Evolutionary conservation across 345 rosid species (phyloP).

Genomic region (Eucalyptus erythrocorys): DNA sequence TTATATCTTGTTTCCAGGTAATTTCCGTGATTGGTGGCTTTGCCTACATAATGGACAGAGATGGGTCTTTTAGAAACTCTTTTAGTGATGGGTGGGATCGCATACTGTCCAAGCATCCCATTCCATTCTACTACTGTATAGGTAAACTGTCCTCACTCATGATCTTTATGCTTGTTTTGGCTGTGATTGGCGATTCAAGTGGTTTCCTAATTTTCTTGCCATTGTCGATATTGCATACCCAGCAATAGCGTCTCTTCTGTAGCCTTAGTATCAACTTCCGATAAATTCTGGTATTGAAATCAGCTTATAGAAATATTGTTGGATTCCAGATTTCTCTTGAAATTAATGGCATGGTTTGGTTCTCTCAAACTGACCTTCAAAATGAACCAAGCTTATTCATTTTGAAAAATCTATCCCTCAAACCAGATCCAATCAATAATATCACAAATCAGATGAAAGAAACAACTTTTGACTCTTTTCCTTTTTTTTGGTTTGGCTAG

Average conservation of each 20-base stretch:
- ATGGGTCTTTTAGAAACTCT: slow-evolving; percentile 84
- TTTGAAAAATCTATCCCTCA: neutral
- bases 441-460: neutral
- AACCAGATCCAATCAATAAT: neutral
- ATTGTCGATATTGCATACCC: neutral
- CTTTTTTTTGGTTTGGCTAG: neutral
- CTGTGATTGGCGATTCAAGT: neutral
- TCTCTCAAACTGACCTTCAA: neutral
- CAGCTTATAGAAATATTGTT: neutral
- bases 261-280: neutral
- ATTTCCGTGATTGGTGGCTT: slow-evolving; percentile 70
- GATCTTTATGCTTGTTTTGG: neutral
- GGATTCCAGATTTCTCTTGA: neutral
- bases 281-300: neutral
- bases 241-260: neutral
- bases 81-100: slow-evolving; percentile 97
- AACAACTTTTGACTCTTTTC: neutral
- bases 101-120: slow-evolving; percentile 77
- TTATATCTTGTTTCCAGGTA: slow-evolving; percentile 19
- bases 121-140: slow-evolving; percentile 90
- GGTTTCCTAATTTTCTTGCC: neutral
- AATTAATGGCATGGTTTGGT: neutral
- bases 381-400: neutral
- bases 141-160: slow-evolving; percentile 23
- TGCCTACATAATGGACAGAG: slow-evolving; percentile 88